Evolutionary conservation across 345 rosid species (phyloP).

Genomic region (Theobroma cacao): DNA sequence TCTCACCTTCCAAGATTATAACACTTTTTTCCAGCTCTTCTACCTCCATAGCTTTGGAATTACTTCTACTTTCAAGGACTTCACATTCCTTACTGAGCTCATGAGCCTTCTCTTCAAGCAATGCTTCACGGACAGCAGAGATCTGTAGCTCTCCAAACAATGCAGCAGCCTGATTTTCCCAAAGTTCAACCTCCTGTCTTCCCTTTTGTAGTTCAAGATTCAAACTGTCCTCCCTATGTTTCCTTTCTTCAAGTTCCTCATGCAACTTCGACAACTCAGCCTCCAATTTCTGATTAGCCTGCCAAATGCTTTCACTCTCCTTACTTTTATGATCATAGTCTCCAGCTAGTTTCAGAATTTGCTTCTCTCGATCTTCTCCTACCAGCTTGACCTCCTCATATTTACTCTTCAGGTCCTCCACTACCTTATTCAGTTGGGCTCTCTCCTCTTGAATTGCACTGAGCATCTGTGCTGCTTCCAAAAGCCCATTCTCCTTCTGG

Average conservation of each 20-base stretch:
- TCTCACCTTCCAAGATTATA: slow-evolving; percentile 49
- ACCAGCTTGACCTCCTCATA: slow-evolving; percentile 49
- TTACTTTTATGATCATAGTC: slow-evolving; percentile 46
- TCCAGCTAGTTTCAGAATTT: slow-evolving; percentile 48
- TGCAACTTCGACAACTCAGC: slow-evolving; percentile 39
- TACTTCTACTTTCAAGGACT: slow-evolving; percentile 37
- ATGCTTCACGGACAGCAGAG: slow-evolving; percentile 46
- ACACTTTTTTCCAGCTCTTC: slow-evolving; percentile 57
- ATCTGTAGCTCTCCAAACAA: slow-evolving; percentile 54
- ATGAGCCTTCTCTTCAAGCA: slow-evolving; percentile 53
- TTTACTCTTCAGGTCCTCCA: slow-evolving; percentile 60
- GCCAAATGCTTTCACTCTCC: slow-evolving; percentile 36
- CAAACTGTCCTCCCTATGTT: slow-evolving; percentile 47
- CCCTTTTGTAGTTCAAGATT: slow-evolving; percentile 44
- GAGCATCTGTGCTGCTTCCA: slow-evolving; percentile 44
- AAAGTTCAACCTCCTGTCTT: slow-evolving; percentile 41
- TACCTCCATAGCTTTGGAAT: slow-evolving; percentile 43
- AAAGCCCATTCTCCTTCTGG: slow-evolving; percentile 44
- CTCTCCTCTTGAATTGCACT: slow-evolving; percentile 35
- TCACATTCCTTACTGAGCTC: slow-evolving; percentile 51
- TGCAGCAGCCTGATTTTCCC: slow-evolving; percentile 60
- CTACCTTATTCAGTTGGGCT: slow-evolving; percentile 33
- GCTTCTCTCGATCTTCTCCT: slow-evolving; percentile 47
- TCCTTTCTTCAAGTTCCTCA: slow-evolving; percentile 47
- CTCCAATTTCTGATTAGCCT: slow-evolving; percentile 48